Conservation (phyloP, 768 basidiomycete genomes). For the Macrocybe gigantea region DNA sequence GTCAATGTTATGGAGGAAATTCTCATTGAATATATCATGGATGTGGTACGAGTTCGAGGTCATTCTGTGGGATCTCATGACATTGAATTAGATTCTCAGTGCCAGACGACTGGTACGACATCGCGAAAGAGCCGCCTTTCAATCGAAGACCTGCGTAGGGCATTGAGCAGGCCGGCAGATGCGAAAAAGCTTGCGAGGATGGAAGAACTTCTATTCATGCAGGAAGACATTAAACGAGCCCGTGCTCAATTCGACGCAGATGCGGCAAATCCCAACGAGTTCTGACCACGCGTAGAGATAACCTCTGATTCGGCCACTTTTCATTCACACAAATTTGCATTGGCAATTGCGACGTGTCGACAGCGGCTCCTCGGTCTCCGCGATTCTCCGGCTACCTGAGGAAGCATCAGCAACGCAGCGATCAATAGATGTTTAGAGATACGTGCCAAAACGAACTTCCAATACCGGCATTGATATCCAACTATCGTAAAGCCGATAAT, state of each 20-base stretch:
- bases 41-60: slow-evolving; percentile 58
- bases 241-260: slow-evolving; percentile 63
- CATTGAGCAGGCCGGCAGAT: slow-evolving; percentile 78
- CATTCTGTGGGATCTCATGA: slow-evolving; percentile 5
- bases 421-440: too few species aligned
- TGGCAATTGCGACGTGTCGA: not conserved
- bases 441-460: too few species aligned
- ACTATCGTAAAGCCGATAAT: too few species aligned
- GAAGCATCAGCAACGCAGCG: too few species aligned
- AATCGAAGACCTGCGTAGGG: slow-evolving; percentile 80
- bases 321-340: not conserved
- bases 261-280: slow-evolving; percentile 35
- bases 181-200: slow-evolving; percentile 88
- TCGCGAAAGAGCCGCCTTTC: slow-evolving; percentile 71
- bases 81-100: slow-evolving; percentile 34
- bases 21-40: slow-evolving; percentile 83
- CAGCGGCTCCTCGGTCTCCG: too few species aligned
- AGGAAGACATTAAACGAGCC: slow-evolving; percentile 89
- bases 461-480: too few species aligned
- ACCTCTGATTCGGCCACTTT: not conserved
- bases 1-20: slow-evolving; percentile 94
- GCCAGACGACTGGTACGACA: slow-evolving; percentile 64
- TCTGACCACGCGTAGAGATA: slow-evolving; percentile 21
- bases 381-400: too few species aligned
- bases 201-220: slow-evolving; percentile 91